These are phyloP conservation scores for Mortierella sp. DNA, from an alignment of 371 early-diverging fungal genomes.

Conservation along the genomic window DNA sequence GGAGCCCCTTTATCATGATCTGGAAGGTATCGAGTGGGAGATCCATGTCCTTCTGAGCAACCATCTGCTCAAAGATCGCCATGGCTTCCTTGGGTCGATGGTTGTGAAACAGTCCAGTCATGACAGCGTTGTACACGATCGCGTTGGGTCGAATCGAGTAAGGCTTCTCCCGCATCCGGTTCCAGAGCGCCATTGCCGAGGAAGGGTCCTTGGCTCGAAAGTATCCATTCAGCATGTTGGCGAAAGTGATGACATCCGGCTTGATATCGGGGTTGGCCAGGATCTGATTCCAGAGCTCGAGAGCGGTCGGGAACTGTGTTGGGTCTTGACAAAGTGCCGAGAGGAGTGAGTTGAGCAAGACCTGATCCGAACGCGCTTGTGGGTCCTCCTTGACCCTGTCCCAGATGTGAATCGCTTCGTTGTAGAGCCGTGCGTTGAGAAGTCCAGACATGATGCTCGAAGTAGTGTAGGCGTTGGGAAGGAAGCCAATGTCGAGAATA, in stretches of 20 bases:
- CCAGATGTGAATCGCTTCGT: conserved; percentile 28
- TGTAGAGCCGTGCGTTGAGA: conserved; percentile 26
- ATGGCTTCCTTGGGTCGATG: conserved; percentile 37
- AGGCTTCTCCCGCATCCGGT: conserved; percentile 30
- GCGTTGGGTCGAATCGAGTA: conserved; percentile 25
- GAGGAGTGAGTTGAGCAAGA: conserved; percentile 32
- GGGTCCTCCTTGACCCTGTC: background rate
- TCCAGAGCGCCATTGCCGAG: conserved; percentile 35
- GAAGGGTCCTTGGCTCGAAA: conserved; percentile 25
- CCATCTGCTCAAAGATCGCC: conserved; percentile 23
- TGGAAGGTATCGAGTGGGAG: conserved; percentile 31
- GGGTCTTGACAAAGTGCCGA: conserved; percentile 35
- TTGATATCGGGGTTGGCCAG: conserved; percentile 13
- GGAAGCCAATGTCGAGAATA: conserved; percentile 42
- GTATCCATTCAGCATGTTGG: conserved; percentile 39
- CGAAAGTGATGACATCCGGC: conserved; percentile 41
- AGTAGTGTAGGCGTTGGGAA: conserved; percentile 12
- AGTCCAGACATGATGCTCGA: conserved; percentile 31
- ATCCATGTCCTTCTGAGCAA: background rate
- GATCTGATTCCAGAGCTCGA: conserved; percentile 30
- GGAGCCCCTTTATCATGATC: conserved; percentile 48
- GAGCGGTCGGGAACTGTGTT: conserved; percentile 12
- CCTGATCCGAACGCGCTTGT: background rate
- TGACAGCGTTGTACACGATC: conserved; percentile 24
- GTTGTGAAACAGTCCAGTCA: conserved; percentile 41